Conservation (phyloP, 1,139 yeast species). For the Hanseniaspora sp. region DNA sequence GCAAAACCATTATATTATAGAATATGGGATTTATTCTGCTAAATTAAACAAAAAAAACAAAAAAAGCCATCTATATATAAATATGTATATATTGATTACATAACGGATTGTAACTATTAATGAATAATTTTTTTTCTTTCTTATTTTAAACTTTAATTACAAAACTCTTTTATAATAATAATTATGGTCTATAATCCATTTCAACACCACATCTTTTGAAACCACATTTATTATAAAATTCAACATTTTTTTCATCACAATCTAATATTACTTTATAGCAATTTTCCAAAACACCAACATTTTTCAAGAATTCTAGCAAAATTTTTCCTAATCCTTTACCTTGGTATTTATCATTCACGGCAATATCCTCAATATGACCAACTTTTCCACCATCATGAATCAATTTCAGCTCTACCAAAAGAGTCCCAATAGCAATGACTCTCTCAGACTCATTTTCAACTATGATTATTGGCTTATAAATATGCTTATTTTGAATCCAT, state of each 20-base stretch:
- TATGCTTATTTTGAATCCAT: constrained; percentile 19
- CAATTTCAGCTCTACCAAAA: constrained; percentile 49
- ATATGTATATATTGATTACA: background rate
- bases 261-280: constrained; percentile 87
- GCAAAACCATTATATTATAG: constrained; percentile 4
- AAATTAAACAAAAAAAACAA: background rate
- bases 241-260: constrained; percentile 70
- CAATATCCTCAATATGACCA: constrained; percentile 93
- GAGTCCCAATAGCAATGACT: constrained; percentile 41
- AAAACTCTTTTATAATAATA: background rate
- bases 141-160: no score
- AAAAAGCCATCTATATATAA: background rate
- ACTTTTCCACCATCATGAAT: constrained; percentile 74
- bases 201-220: constrained; percentile 56
- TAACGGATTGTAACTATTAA: no score
- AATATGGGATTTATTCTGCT: background rate
- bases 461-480: constrained; percentile 54
- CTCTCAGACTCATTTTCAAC: constrained; percentile 32
- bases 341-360: constrained; percentile 64
- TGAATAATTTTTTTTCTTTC: no score
- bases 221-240: constrained; percentile 84
- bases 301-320: constrained; percentile 52
- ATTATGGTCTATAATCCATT: constrained; percentile 40
- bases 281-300: constrained; percentile 47
- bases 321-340: constrained; percentile 70